These are phyloP conservation scores for Bonia amplexicaulis DNA, from an alignment of 176 grass and related monocot genomes.

Conservation along the genomic window DNA sequence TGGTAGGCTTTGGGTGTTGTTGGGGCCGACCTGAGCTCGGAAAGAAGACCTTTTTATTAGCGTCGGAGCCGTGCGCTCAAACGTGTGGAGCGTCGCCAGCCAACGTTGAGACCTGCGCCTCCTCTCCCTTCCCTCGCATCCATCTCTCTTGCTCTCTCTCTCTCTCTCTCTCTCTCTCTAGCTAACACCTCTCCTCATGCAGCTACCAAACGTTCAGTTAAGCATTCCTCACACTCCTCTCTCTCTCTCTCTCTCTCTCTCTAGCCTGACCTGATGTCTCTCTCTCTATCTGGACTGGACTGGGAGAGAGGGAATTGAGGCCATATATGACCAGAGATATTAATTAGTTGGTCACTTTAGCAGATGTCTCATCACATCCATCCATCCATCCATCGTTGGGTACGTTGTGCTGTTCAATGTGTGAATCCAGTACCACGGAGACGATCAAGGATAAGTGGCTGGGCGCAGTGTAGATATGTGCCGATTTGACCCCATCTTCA, in stretches of 20 bases:
- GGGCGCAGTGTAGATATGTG: not conserved
- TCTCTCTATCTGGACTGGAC: not conserved
- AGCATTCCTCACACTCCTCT: not conserved
- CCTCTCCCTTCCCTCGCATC: slow-evolving; percentile 17
- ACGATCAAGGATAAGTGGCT: not conserved
- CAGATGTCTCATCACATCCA: not conserved
- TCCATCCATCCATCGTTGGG: not conserved
- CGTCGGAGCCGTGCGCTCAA: not conserved
- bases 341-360: slow-evolving; percentile 26
- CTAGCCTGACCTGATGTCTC: not conserved
- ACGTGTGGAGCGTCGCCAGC: slow-evolving; percentile 22
- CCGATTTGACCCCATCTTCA: not conserved
- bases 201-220: too few relatives aligned
- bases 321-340: not conserved
- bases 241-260: not conserved
- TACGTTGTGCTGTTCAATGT: not conserved
- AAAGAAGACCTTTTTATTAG: not conserved
- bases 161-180: not conserved
- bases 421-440: not conserved
- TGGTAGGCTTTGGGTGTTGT: not conserved
- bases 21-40: not conserved
- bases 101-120: slow-evolving; percentile 24
- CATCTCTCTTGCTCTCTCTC: not conserved
- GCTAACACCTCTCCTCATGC: too few relatives aligned
- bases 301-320: too few relatives aligned